Evolutionary conservation across 2,329 filamentous ascomycete species (phyloP), one percentile per base, ranked within the genome.

Genomic region (Acarospora socialis): DNA sequence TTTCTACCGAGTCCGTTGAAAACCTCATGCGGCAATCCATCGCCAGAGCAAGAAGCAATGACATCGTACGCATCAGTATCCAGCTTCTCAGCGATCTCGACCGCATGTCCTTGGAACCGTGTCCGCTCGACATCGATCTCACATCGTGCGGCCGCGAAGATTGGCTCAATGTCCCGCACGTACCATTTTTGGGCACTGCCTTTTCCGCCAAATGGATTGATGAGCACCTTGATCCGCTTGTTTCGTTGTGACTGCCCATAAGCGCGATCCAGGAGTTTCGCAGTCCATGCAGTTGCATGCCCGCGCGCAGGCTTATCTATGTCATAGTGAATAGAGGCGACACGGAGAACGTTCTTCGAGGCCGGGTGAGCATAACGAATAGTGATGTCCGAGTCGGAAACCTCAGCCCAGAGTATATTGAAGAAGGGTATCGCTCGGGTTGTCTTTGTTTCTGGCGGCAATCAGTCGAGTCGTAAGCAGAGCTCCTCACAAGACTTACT

Each of bases 181-280:
- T 84, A 95, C 41, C 75, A 67, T 49, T 73, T 79, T 39, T 70
- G 59, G 1, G 84, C 87, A 23, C 62, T 60, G 10, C 87, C 87
- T 24, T 83, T 80, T 0, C 90, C 90, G 9, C 84, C 82, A 46
- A 86, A 79, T 0, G 90, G 90, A 53, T 98, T 98, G 39, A 98
- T 68, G 25, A 95, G 61, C 8, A 95, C 75, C 53, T 90, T 92
- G 40, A 90, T 75, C 28, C 82, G 73, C 54, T 84, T 90, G 36
- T 65, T 68, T 32, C 66, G 68, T 46, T 78, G 72, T 2, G 79
- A 68, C 5, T 62, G 59, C 34, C 61, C 77, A 47, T 93, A 94
- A 15, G 86, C 73, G 28, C 67, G 66, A 21, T 73, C 60, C 13
- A 92, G 52, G 20, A 94, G 64, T 32, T 59, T 61, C 17, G 66